Percentiles rank a stretch among this genome's conserved stretches.
These are phyloP conservation scores for Cryptosporidium sp. DNA, from an alignment of 169 alveolate genomes.

Conservation along the genomic window DNA sequence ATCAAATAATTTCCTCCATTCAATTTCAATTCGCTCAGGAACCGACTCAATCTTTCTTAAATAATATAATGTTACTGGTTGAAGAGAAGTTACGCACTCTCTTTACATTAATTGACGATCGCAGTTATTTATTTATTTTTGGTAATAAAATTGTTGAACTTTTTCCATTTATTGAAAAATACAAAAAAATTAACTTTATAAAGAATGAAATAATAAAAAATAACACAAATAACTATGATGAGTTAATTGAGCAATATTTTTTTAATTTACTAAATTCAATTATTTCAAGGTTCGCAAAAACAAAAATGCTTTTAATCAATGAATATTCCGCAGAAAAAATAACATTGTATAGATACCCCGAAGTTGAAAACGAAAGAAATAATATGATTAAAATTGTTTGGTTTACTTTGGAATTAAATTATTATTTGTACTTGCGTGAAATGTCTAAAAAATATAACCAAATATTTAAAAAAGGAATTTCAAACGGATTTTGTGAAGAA, in stretches of 20 bases:
- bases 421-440: not conserved
- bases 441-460: not conserved
- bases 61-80: not conserved
- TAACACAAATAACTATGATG: not conserved
- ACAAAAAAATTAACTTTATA: not conserved
- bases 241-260: constrained; percentile 17
- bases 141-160: not conserved
- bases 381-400: constrained; percentile 5
- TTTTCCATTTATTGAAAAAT: constrained; percentile 2
- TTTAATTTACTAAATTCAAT: constrained; percentile 2
- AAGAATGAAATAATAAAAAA: not conserved
- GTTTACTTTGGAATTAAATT: constrained; percentile 15
- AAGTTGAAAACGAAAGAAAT: not conserved
- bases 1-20: constrained; percentile 28
- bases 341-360: constrained; percentile 15
- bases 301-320: constrained; percentile 17
- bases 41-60: not conserved
- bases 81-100: constrained; percentile 13
- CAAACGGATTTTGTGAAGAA: constrained; percentile 28
- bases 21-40: not conserved
- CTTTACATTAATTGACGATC: constrained; percentile 24
- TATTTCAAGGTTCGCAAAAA: constrained; percentile 5
- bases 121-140: constrained; percentile 30
- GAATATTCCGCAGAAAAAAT: not conserved
- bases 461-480: constrained; percentile 7